phyloP scores from a whole-genome alignment of 495 filamentous ascomycete genomes.

The Penicillium herquei region DNA sequence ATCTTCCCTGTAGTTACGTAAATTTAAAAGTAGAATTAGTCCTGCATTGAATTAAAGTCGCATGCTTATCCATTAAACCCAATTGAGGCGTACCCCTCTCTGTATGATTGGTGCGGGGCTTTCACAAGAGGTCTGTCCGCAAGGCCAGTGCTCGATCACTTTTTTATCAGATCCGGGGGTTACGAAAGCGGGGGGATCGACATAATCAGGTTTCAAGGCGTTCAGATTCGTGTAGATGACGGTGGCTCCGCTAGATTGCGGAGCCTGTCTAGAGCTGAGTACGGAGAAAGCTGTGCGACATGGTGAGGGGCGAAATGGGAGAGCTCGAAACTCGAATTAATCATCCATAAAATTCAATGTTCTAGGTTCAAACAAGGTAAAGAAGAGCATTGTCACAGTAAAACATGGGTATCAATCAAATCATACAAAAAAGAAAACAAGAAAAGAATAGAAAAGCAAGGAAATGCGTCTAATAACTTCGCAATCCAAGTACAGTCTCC shows the following conservation, averaged over 20 bases:
- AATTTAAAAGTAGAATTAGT: background rate
- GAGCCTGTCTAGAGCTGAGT: background rate
- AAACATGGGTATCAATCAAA: background rate
- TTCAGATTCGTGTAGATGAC: background rate
- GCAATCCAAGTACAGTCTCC: too few species aligned
- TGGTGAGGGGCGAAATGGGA: too few species aligned
- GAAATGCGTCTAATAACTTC: too few species aligned
- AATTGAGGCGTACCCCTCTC: background rate
- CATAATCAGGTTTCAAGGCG: background rate
- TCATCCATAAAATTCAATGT: too few species aligned
- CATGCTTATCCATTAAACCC: background rate
- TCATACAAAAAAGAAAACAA: background rate
- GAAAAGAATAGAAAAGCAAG: background rate
- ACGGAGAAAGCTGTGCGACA: background rate
- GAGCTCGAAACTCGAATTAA: too few species aligned
- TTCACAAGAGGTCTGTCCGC: constrained; percentile 2
- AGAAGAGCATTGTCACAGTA: background rate
- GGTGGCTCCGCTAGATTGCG: background rate
- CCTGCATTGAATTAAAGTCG: too few species aligned
- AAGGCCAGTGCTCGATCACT: background rate
- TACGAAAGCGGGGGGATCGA: background rate
- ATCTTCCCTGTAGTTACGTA: background rate
- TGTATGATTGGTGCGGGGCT: constrained; percentile 9
- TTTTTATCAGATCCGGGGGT: background rate
- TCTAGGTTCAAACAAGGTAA: too few species aligned